phyloP scores from a whole-genome alignment of 2,329 filamentous ascomycete species.

The Diaporthe nobilis region DNA sequence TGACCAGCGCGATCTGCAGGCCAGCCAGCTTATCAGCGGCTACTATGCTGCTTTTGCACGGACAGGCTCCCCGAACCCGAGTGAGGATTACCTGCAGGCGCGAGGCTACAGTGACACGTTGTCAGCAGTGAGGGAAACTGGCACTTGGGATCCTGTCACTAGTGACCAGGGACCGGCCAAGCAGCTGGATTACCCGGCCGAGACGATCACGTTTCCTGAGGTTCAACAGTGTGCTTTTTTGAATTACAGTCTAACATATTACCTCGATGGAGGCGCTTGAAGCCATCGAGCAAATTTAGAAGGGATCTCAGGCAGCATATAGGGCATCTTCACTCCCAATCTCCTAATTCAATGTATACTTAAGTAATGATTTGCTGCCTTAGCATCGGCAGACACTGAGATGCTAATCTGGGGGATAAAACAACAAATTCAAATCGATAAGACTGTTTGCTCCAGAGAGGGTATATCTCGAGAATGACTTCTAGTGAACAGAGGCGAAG shows the following conservation, averaged over 20 bases:
- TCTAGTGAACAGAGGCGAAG: too few species aligned
- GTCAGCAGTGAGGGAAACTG: slow-evolving; percentile 28
- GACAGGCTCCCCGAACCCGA: slow-evolving; percentile 36
- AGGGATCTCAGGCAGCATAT: not conserved
- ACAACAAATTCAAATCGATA: too few species aligned
- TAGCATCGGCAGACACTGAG: too few species aligned
- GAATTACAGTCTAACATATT: slow-evolving; percentile 37
- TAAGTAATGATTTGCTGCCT: too few species aligned
- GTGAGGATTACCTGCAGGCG: slow-evolving; percentile 24
- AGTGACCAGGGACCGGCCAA: slow-evolving; percentile 30
- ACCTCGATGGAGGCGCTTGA: slow-evolving; percentile 36
- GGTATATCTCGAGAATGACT: too few species aligned
- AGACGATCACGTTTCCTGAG: slow-evolving; percentile 33
- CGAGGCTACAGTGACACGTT: slow-evolving; percentile 32
- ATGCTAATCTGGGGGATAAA: too few species aligned
- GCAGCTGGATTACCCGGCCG: slow-evolving; percentile 35
- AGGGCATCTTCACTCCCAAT: not conserved
- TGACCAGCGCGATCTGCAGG: slow-evolving; percentile 35
- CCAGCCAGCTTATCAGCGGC: slow-evolving; percentile 39
- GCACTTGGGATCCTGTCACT: slow-evolving; percentile 33
- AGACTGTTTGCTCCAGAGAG: too few species aligned
- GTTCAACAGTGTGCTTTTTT: slow-evolving; percentile 33
- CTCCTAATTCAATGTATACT: slow-evolving; percentile 40
- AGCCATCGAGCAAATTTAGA: not conserved
- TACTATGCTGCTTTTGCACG: slow-evolving; percentile 38